Evolutionary conservation across 164 flowering plant genomes (phyloP), one percentile per base, ranked within the genome.

Genomic region (Magnolia sinica): DNA sequence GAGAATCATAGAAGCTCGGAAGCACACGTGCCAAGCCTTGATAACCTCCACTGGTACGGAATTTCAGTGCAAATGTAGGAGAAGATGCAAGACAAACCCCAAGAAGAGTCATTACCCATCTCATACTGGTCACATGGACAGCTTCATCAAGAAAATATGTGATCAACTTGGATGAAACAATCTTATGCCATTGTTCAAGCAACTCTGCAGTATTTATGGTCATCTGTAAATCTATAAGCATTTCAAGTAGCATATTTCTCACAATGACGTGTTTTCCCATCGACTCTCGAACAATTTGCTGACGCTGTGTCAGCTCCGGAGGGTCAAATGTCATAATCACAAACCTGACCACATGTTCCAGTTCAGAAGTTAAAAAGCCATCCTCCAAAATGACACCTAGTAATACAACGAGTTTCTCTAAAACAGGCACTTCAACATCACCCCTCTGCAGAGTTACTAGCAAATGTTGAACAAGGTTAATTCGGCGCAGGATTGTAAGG

Each of bases 261-360:
- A 94, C 99, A 81, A 96, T 94, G 14, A 96, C 95, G 89, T 91
- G 98, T 83, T 96, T 96, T 16, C 99, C 98, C 99, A 96, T 96
- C 11, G 92, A 81, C 83, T 96, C 99, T 71, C 99, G 86, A 77
- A 77, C 75, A 74, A 92, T 86, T 74, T 88, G 90, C 71, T 78
- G 82, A 19, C 84, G 86, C 31, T 87, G 81, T 75, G 84, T 83
- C 82, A 92, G 79, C 70, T 86, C 90, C 61, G 98, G 97, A 52
- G 99, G 99, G 83, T 96, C 95, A 87, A 96, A 96, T 73, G 98
- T 91, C 99, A 96, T 96, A 71, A 93, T 94, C 71, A 94, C 91
- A 89, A 96, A 96, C 81, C 88, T 89, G 51, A 96, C 98, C 67
- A 96, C 99, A 84, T 83, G 89, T 76, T 96, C 98, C 80, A 96